These are phyloP conservation scores for Paraurostyla sp. DNA, from an alignment of 73 alveolate species.

Conservation along the genomic window DNA sequence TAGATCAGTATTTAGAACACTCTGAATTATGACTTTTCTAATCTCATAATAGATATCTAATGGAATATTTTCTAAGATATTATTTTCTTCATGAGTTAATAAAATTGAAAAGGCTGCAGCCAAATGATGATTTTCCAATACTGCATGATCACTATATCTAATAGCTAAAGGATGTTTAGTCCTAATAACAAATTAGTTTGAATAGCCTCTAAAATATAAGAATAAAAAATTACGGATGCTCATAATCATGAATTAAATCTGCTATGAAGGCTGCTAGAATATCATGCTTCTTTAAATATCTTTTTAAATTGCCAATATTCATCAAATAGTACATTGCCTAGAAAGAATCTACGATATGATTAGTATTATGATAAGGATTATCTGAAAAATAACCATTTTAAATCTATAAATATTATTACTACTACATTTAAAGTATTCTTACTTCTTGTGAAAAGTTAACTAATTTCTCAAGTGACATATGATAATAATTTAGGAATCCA, in stretches of 20 bases:
- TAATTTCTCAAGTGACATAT: not conserved
- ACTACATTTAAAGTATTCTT: not conserved
- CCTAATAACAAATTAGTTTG: slow-evolving; percentile 79
- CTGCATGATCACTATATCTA: slow-evolving; percentile 84
- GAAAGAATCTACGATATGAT: slow-evolving; percentile 77
- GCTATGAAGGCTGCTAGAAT: slow-evolving; percentile 76
- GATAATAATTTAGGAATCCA: not conserved
- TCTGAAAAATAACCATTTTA: slow-evolving; percentile 77
- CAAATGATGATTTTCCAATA: slow-evolving; percentile 89
- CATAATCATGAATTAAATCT: slow-evolving; percentile 82
- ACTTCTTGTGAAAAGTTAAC: slow-evolving; percentile 24
- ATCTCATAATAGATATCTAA: slow-evolving; percentile 57
- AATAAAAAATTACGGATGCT: slow-evolving; percentile 76
- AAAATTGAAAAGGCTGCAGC: slow-evolving; percentile 84
- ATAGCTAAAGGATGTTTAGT: slow-evolving; percentile 90
- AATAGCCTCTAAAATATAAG: slow-evolving; percentile 58
- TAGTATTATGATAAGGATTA: slow-evolving; percentile 75
- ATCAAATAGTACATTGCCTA: slow-evolving; percentile 80
- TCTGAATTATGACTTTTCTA: slow-evolving; percentile 68
- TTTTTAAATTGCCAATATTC: slow-evolving; percentile 53
- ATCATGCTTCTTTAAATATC: slow-evolving; percentile 66
- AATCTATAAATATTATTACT: slow-evolving; percentile 1
- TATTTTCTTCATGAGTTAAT: slow-evolving; percentile 63
- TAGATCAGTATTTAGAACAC: slow-evolving; percentile 76
- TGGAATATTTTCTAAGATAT: slow-evolving; percentile 78